Evolutionary conservation across 495 filamentous ascomycete species (phyloP), one percentile per base, ranked within the genome.

Genomic region (Trichodelitschia bisporula): DNA sequence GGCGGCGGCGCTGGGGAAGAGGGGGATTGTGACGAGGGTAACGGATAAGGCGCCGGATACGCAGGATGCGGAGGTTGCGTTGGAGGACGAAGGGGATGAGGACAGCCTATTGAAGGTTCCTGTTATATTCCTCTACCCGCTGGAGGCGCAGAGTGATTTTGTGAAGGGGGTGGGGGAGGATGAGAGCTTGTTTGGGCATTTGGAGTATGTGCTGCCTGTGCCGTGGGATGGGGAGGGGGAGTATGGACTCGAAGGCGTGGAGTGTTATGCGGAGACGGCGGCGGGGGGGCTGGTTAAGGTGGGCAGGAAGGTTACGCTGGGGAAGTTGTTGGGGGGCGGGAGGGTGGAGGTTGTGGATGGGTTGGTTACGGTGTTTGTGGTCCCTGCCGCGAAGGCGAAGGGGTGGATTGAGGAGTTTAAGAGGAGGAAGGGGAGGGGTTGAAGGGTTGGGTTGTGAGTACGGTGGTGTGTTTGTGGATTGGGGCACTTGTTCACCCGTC

Each of bases 311-410:
- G 51, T 78, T 32, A 55, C 66, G 14, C 44, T 93, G 36, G 42
- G 77, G 36, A 73, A 80, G 54, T 61, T 77, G 31, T 50, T 95
- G 35, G 55, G 56, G n/a, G 52, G 59, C 10, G 71, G 75, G n/a
- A 82, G 77, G 39, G 64, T 83, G 3, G 79, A 86, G 51, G 59
- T 95, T 16, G 64, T 89, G 27, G 86, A 97, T 58, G 75, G 77
- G 29, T 44, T 93, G 38, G 64, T 93, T 5, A 68, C 56, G 48
- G 60, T 95, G 5, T 71, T 74, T 39, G 66, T 93, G 4, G 61
- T 97, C 18, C 83, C 82, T 0, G 69, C 60, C 41, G 44, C 43
- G 4, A 67, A 65, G 50, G 70, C 66, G 1, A 55, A 53, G 19
- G 57, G 46, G n/a, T 97, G 79, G 62, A 69, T 93, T 18, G 59